Evolutionary conservation across 805 yeast genomes (phyloP).

Genomic region (Candida ipomoeae): DNA sequence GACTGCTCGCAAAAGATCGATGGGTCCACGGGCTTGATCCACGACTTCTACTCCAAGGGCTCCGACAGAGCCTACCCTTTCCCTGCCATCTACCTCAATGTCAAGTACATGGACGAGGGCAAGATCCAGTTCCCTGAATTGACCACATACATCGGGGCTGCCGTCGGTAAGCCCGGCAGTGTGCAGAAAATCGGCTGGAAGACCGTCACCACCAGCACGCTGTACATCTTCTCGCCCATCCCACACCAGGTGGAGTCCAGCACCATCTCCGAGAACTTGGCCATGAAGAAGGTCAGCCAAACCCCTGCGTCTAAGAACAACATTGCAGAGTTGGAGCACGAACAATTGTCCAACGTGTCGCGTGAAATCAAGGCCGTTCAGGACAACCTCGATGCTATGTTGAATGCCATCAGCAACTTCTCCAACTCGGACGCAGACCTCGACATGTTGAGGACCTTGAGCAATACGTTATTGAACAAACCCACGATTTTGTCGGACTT

Average conservation of each 20-base stretch:
- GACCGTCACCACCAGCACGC: conserved; percentile 26
- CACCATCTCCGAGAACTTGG: conserved; percentile 52
- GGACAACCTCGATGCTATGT: conserved; percentile 45
- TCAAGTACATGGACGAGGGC: conserved; percentile 50
- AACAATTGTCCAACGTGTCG: conserved; percentile 41
- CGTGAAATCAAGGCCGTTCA: conserved; percentile 45
- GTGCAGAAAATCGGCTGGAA: conserved; percentile 40
- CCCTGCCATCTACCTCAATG: conserved; percentile 76
- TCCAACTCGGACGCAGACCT: conserved; percentile 43
- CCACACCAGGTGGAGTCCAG: conserved; percentile 58
- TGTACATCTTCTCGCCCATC: conserved; percentile 71
- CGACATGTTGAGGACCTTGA: conserved; percentile 62
- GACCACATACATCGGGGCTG: conserved; percentile 71
- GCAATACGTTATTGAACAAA: conserved; percentile 51
- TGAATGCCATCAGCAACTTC: conserved; percentile 43
- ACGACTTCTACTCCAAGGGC: conserved; percentile 72
- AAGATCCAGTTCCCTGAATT: conserved; percentile 51
- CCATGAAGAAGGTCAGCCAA: conserved; percentile 46
- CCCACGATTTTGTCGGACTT: conserved; percentile 47
- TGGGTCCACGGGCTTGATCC: conserved; percentile 70
- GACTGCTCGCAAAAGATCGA: conserved; percentile 59
- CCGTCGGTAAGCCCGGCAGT: conserved; percentile 54
- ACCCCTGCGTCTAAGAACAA: conserved; percentile 24
- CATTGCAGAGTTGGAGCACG: conserved; percentile 26
- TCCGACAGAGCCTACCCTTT: conserved; percentile 65